Percentiles rank a stretch among this genome's conserved stretches.
These are phyloP conservation scores for Scorias spongiosa DNA, from an alignment of 2,329 filamentous ascomycete species.

Conservation along the genomic window DNA sequence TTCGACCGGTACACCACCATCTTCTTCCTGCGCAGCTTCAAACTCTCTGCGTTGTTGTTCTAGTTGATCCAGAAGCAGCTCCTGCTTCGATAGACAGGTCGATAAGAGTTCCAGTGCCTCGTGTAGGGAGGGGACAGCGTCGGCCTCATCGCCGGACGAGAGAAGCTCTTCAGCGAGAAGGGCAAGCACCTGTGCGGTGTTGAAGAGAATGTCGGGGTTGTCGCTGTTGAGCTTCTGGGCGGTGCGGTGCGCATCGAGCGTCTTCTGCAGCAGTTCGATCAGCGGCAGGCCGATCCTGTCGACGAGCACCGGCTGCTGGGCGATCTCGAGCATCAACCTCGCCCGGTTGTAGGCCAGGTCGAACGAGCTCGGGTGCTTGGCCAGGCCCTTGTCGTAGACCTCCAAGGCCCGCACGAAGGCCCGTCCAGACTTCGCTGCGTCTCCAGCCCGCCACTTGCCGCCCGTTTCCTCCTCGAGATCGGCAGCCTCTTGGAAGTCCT, in stretches of 20 bases:
- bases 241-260: constrained; percentile 48
- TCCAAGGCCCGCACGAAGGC: constrained; percentile 51
- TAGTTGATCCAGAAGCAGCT: constrained; percentile 29
- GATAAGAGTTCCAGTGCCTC: constrained; percentile 48
- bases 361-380: constrained; percentile 45
- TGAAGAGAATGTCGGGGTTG: constrained; percentile 56
- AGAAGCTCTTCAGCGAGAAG: constrained; percentile 46
- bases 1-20: constrained; percentile 13
- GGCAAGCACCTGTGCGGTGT: constrained; percentile 54
- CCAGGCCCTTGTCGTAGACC: constrained; percentile 48
- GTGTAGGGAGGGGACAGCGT: constrained; percentile 40
- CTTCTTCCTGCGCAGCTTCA: constrained; percentile 6
- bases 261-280: constrained; percentile 41
- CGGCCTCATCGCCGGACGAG: constrained; percentile 35
- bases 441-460: constrained; percentile 60
- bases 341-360: constrained; percentile 68
- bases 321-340: constrained; percentile 53
- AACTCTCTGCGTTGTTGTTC: constrained; percentile 10
- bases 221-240: constrained; percentile 44
- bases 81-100: constrained; percentile 29
- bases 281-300: constrained; percentile 40
- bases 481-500: constrained; percentile 53
- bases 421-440: constrained; percentile 48
- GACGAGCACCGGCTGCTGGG: constrained; percentile 49
- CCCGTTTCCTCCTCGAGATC: constrained; percentile 57